Evolutionary conservation across 345 rosid species (phyloP).

Genomic region (Crucihimalaya himalaica): DNA sequence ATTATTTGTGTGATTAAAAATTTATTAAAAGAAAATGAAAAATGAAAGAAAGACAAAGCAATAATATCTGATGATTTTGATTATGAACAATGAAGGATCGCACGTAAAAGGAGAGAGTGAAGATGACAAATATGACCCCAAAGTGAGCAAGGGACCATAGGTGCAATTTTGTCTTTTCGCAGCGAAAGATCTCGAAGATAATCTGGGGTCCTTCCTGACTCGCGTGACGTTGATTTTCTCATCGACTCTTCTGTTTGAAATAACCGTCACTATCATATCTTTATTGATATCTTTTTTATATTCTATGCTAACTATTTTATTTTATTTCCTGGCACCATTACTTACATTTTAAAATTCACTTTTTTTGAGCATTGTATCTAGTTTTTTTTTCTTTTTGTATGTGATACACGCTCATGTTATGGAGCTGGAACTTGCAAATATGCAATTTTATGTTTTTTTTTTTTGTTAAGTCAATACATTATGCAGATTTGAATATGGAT

Average conservation of each 20-base stretch:
- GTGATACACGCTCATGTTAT: no score
- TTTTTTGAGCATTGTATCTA: no score
- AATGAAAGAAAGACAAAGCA: not conserved
- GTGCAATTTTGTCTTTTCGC: constrained; percentile 16
- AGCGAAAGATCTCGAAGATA: constrained; percentile 34
- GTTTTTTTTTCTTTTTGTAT: no score
- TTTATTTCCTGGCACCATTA: not conserved
- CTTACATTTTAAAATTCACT: no score
- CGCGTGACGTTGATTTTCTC: constrained; percentile 17
- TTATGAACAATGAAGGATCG: not conserved
- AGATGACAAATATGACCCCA: not conserved
- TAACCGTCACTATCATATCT: constrained; percentile 21
- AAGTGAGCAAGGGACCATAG: constrained; percentile 16
- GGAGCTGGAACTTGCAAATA: no score
- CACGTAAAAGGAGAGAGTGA: not conserved
- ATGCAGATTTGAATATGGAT: no score
- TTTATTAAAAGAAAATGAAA: not conserved
- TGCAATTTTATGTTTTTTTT: no score
- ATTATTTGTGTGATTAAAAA: not conserved
- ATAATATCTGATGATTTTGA: not conserved
- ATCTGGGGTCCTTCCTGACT: constrained; percentile 4
- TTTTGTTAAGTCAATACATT: no score
- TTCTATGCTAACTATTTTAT: not conserved
- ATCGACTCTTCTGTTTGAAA: not conserved
- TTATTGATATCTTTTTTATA: not conserved